Evolutionary conservation across 2,329 filamentous ascomycete genomes (phyloP), one percentile per base, ranked within the genome.

Genomic region (Aspergillus amoenus): DNA sequence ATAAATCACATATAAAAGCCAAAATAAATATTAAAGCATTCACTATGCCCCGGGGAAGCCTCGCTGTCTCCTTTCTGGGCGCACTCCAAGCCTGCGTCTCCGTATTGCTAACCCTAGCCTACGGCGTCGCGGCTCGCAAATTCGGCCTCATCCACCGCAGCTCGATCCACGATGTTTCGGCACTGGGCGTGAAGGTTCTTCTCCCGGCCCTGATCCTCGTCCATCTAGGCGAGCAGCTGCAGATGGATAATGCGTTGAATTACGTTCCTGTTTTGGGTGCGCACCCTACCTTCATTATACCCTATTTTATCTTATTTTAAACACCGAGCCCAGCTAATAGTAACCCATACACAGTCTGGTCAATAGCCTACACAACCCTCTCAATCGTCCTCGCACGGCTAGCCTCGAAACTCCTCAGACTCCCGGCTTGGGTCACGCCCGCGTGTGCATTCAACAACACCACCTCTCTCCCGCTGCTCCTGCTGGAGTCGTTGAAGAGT

Each of bases 401-500:
- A 5, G 67, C 78, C 4, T 79, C 78, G 3, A 73, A 72, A 22
- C 54, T 78, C 15, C 78, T 84, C 60, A 77, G 76, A 21, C 73
- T 84, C 4, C 82, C 82, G 1, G 68, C 72, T 17, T 84, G 82
- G 82, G 77, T 80, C 2, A 80, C 81, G 3, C 81, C 80, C 3
- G 80, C 82, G 1, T 75, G 83, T 39, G 74, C 78, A 40, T 84
- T 84, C 72, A 84, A 85, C 68, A 84, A 84, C 65, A 84, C 82
- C 0, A 84, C 81, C 0, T 79, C 78, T 13, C 73, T 83, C 1
- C 81, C 81, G 1, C 72, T 84, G 11, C 70, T 84, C 4, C 73
- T 84, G 1, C 73, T 83, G 3, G 76, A 82, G 32, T 80, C 81
- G 3, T 72, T 85, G 27, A 74, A 79, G 42, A 74, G 79, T 9